Evolutionary conservation across 2,329 filamentous ascomycete genomes (phyloP).

Genomic region (Fusarium sp.): DNA sequence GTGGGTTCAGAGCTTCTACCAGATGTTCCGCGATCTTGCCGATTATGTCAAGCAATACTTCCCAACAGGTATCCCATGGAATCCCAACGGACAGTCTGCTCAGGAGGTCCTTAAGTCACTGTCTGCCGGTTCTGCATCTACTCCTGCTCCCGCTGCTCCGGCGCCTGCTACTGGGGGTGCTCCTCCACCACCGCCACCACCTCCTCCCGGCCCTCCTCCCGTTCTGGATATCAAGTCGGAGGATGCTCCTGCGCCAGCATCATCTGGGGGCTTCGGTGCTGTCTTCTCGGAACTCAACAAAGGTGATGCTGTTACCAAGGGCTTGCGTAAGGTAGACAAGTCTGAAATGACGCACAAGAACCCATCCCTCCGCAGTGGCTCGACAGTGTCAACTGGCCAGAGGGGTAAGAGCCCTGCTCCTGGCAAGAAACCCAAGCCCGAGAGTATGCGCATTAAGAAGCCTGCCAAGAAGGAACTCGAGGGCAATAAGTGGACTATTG

Average conservation of each 20-base stretch:
- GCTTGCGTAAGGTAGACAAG: constrained; percentile 92
- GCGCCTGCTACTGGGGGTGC: constrained; percentile 65
- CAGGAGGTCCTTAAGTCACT: constrained; percentile 75
- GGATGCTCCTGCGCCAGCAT: constrained; percentile 48
- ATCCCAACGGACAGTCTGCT: constrained; percentile 79
- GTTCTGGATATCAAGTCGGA: constrained; percentile 70
- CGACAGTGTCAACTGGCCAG: constrained; percentile 74
- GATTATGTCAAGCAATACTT: constrained; percentile 90
- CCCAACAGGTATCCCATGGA: constrained; percentile 86
- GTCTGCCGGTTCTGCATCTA: constrained; percentile 43
- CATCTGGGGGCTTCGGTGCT: constrained; percentile 82
- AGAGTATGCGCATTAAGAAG: constrained; percentile 87
- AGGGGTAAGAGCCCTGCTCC: constrained; percentile 88
- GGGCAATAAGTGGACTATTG: constrained; percentile 93
- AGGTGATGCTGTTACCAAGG: constrained; percentile 87
- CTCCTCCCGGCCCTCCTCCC: constrained; percentile 76
- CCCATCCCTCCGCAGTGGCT: constrained; percentile 81
- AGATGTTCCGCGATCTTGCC: constrained; percentile 85
- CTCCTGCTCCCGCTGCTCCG: constrained; percentile 47
- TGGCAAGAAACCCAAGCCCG: constrained; percentile 87
- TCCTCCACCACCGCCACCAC: constrained; percentile 51
- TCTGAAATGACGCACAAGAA: constrained; percentile 99
- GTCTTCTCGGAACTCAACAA: constrained; percentile 94
- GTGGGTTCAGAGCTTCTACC: constrained; percentile 94
- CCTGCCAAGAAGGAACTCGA: constrained; percentile 83